phyloP scores from a whole-genome alignment of 192 early-diverging fungal genomes.

The Dispira parvispora region DNA sequence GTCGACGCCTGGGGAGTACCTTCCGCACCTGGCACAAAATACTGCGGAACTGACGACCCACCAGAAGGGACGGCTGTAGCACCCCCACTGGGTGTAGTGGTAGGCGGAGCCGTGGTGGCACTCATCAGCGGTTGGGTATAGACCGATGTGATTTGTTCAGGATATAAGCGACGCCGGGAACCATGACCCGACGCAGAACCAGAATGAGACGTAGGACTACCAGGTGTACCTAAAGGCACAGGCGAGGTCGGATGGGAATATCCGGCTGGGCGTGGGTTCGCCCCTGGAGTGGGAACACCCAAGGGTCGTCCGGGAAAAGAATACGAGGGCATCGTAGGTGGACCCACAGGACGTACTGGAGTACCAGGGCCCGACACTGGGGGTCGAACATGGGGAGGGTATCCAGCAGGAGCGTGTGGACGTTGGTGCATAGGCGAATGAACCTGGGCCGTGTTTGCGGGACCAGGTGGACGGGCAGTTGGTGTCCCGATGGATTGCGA shows the following conservation, averaged over 20 bases:
- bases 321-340: not conserved
- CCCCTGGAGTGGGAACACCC: not conserved
- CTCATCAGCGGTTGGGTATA: conserved; percentile 14
- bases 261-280: not conserved
- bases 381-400: not conserved
- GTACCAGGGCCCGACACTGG: not conserved
- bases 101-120: conserved; percentile 13
- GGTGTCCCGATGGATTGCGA: too few relatives aligned
- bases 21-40: conserved; percentile 24
- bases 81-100: conserved; percentile 6
- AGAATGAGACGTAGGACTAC: conserved; percentile 10
- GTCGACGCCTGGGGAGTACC: conserved; percentile 1
- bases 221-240: conserved; percentile 5
- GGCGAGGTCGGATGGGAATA: not conserved
- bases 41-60: conserved; percentile 11
- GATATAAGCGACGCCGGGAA: conserved; percentile 20
- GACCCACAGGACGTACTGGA: not conserved
- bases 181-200: not conserved
- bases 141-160: conserved; percentile 18
- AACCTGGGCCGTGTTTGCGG: too few relatives aligned
- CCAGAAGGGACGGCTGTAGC: conserved; percentile 8
- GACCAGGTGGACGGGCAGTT: too few relatives aligned
- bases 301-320: not conserved
- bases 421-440: not conserved
- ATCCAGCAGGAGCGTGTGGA: not conserved